Base-by-base conservation (phyloP, 2,329 filamentous ascomycete species). In the Tolypocladium guangdongense region DNA sequence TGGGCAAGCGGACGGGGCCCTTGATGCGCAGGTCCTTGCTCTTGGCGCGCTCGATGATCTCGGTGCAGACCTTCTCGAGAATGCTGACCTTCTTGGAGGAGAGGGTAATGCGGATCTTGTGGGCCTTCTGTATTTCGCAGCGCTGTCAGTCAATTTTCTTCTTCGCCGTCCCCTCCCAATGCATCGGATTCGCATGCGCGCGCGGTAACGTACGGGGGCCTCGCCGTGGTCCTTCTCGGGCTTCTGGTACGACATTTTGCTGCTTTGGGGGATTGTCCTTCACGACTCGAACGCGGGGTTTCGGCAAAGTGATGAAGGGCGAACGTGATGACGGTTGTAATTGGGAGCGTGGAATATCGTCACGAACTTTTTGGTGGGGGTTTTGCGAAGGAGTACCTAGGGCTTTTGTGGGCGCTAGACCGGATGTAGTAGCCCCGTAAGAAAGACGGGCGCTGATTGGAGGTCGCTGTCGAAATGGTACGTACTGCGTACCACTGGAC, bases 41-140 rank as follows among this genome's bases (percentile, higher is more conserved):
- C 83, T 95, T 95, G 71, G 93, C 90, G 72, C 93, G 92, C 79
- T 99, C 93, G 74, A 97, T 91, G 74, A 99, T 88, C 81, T 97
- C 93, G 72, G 84, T 81, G 84, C 90, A 96, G 74, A 97, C 92
- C 81, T 95, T 96, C 85, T 97, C 93, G 72, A 97, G 89, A 65
- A 90, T 85, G 71, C 86, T 80, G 71, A 97, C 92, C 80, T 96
- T 96, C 81, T 89, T 88, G 69, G 83, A 88, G 74, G 91, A 93
- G 69, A 96, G 83, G 75, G 92, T 97, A 83, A 97, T 96, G 74
- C 92, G 89, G 83, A 95, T 95, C 80, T 91, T 90, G 86, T 95
- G 90, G 80, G 87, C 87, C 86, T 95, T 95, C 83, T 87, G 63
- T 63, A 30, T 16, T 20, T 11, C 11, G 43, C 43, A 32, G 27